A percentile compares a stretch with the other conserved stretches of the same genome.
Conservation (phyloP, 208 protist genomes). For the Crithidia bombi region DNA sequence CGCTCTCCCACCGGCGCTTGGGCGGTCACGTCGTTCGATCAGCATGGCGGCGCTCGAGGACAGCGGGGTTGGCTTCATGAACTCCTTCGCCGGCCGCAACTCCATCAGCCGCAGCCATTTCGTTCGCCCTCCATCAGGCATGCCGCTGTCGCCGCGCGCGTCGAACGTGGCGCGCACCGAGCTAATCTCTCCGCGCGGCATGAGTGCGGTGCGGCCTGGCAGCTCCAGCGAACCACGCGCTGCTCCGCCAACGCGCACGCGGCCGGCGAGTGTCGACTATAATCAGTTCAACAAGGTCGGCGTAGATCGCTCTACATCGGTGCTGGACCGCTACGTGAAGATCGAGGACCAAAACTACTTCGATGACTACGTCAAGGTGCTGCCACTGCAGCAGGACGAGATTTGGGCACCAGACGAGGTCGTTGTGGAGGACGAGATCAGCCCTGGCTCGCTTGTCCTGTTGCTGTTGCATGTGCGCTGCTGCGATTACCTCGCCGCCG, state of each 20-base stretch:
- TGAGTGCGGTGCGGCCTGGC: conserved; percentile 23
- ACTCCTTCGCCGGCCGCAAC: conserved; percentile 22
- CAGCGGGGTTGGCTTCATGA: conserved; percentile 29
- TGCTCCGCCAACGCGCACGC: conserved; percentile 32
- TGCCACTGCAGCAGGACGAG: conserved; percentile 69
- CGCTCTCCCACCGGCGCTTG: neutral
- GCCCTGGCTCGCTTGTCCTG: conserved; percentile 53
- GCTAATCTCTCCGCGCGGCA: conserved; percentile 26
- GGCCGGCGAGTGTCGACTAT: conserved; percentile 74
- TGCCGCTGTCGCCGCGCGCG: conserved; percentile 41
- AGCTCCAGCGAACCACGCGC: conserved; percentile 44
- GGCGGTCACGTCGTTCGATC: conserved; percentile 26
- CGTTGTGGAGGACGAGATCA: conserved; percentile 19
- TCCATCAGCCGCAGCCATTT: conserved; percentile 58
- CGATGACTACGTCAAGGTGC: conserved; percentile 71
- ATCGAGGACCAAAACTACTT: conserved; percentile 90
- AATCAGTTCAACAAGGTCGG: conserved; percentile 71
- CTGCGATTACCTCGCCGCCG: conserved; percentile 53
- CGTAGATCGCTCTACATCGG: conserved; percentile 59
- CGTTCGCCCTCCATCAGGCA: conserved; percentile 39
- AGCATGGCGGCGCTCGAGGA: conserved; percentile 31
- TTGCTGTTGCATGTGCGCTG: conserved; percentile 75
- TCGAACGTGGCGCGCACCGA: conserved; percentile 29
- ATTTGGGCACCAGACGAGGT: conserved; percentile 62
- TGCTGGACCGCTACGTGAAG: conserved; percentile 88